Conservation (phyloP, 1,284 basidiomycete genomes). For the Ceraceosorus guamensis region DNA sequence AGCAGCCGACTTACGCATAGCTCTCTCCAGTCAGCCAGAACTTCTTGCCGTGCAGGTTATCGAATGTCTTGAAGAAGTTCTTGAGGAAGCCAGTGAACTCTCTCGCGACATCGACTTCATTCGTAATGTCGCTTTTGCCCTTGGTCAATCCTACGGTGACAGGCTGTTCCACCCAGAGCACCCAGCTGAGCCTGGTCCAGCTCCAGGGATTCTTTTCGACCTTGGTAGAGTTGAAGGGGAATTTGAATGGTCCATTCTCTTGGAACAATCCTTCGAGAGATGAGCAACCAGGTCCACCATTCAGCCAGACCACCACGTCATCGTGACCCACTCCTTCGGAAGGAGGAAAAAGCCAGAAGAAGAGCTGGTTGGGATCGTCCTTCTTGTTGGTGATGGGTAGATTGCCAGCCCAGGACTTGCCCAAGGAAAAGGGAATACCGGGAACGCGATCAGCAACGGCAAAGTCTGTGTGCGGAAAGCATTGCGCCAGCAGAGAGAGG, state of each 20-base stretch:
- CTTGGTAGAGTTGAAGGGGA: conserved; percentile 61
- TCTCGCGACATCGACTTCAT: conserved; percentile 45
- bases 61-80: conserved; percentile 30
- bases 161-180: conserved; percentile 77
- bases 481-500: too few species aligned
- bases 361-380: conserved; percentile 54
- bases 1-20: conserved; percentile 99
- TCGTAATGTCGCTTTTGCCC: conserved; percentile 60
- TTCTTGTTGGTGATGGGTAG: conserved; percentile 22
- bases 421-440: conserved; percentile 26
- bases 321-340: conserved; percentile 63
- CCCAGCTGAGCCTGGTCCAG: conserved; percentile 67
- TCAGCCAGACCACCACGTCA: conserved; percentile 61
- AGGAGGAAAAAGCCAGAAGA: conserved; percentile 80
- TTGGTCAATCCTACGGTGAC: conserved; percentile 73
- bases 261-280: conserved; percentile 69
- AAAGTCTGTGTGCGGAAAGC: too few species aligned
- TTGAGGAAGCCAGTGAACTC: conserved; percentile 46
- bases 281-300: conserved; percentile 62
- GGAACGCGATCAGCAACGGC: conserved; percentile 16
- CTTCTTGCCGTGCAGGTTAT: conserved; percentile 21
- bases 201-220: conserved; percentile 64
- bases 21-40: conserved; percentile 52
- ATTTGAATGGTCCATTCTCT: conserved; percentile 68
- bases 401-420: conserved; percentile 32